Evolutionary conservation across 2,329 filamentous ascomycete genomes (phyloP).

Genomic region (Trichoderma semiorbis): DNA sequence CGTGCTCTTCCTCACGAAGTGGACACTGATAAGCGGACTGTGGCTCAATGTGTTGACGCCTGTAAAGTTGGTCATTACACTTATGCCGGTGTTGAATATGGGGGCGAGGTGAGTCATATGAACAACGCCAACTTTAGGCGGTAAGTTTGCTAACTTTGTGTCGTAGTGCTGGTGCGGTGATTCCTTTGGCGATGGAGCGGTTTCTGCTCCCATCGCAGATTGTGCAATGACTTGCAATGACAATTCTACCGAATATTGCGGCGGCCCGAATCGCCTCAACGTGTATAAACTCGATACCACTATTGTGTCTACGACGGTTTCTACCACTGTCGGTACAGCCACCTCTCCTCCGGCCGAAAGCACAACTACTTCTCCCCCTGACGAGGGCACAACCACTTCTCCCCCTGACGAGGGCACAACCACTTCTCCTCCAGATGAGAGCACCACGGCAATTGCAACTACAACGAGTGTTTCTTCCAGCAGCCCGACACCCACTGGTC

Average conservation of each 20-base stretch:
- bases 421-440: not conserved
- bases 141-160: conserved; percentile 17
- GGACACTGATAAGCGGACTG: conserved; percentile 28
- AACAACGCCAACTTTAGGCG: rapidly evolving
- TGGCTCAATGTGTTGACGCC: conserved; percentile 33
- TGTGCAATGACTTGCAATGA: conserved; percentile 37
- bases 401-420: not conserved
- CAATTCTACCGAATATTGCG: conserved; percentile 39
- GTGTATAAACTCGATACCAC: conserved; percentile 30
- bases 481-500: conserved; percentile 25
- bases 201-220: conserved; percentile 29
- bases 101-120: conserved; percentile 29
- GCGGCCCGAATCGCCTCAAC: conserved; percentile 35
- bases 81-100: conserved; percentile 39
- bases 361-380: not conserved
- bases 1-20: conserved; percentile 33
- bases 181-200: conserved; percentile 26
- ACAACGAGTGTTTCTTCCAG: conserved; percentile 26
- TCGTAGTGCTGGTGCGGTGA: conserved; percentile 38
- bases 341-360: conserved; percentile 12
- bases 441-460: conserved; percentile 29
- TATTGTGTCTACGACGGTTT: not conserved
- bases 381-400: not conserved
- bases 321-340: conserved; percentile 28
- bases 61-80: conserved; percentile 32